phyloP scores from a whole-genome alignment of 2,329 filamentous ascomycete species.

The Bertia moriformis region DNA sequence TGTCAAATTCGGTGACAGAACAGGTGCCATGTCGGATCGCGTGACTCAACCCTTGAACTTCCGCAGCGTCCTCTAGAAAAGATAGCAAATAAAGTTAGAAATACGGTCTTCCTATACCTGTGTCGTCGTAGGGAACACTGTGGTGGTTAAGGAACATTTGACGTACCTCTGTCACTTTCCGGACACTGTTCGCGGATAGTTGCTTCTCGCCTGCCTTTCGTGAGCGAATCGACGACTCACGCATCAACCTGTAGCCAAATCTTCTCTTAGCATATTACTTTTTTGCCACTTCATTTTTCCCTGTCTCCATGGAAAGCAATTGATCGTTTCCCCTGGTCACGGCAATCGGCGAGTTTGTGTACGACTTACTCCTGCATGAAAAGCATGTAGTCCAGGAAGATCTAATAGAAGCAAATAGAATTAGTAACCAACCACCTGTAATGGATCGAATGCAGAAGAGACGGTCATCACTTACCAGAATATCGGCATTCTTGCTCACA shows the following conservation, averaged over 20 bases:
- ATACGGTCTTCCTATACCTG: no score
- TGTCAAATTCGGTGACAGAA: no score
- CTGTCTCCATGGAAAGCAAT: no score
- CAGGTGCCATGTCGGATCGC: no score
- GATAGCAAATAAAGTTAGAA: neutral
- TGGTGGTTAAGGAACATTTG: no score
- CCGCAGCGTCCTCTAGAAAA: slow-evolving; percentile 41
- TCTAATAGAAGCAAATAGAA: slow-evolving; percentile 29
- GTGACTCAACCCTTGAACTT: slow-evolving; percentile 58
- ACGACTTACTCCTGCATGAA: slow-evolving; percentile 49
- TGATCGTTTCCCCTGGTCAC: no score
- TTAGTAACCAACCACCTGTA: slow-evolving; percentile 9
- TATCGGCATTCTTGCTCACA: slow-evolving; percentile 73
- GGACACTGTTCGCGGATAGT: slow-evolving; percentile 61
- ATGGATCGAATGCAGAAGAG: no score
- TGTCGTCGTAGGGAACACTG: no score
- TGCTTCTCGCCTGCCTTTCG: slow-evolving; percentile 61
- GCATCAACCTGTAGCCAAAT: slow-evolving; percentile 46
- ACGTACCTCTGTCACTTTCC: slow-evolving; percentile 62
- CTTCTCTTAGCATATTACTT: neutral
- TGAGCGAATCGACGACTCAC: slow-evolving; percentile 63
- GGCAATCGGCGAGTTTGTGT: neutral
- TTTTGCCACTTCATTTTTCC: no score
- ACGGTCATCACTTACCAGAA: slow-evolving; percentile 44
- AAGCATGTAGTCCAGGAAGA: slow-evolving; percentile 71